Evolutionary conservation across 257 asterid genomes (phyloP), one percentile per base, ranked within the genome.

Genomic region (Osmanthus fragrans): DNA sequence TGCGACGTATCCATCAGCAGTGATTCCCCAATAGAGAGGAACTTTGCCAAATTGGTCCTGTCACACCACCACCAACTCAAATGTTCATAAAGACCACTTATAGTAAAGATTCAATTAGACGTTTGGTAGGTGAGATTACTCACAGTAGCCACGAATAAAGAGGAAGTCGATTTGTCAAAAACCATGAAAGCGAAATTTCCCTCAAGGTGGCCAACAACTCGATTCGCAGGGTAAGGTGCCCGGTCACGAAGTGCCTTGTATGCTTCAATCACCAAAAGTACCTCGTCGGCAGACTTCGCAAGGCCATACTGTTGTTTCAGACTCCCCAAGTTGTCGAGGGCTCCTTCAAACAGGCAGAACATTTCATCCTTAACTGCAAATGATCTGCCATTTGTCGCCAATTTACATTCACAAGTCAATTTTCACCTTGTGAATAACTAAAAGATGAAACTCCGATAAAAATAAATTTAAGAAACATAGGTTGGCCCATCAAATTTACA

Each of bases 1-100:
- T 36, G 99, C 98, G 3, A 93, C 97, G 13, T 86, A 86, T 13
- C 99, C 99, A 76, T 96, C 99, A 86, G 99, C 99, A 81, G 99
- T 96, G 87, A 96, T 96, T 84, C 99, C 99, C 99, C 99, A 96
- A 63, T 96, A 93, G 5, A 96, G 85, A 84, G 99, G 97, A 80
- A 96, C 98, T 91, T 93, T 96, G 67, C 92, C 97, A 66, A 84
- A 30, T 93, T 92, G 97, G 85, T 96, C 99, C 99, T 96, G 89
- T 86, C 83, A 75, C 76, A 68, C 45, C 74, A 78, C 78, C 83
- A 80, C 84, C 87, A 76, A 84, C 80, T 72, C 76, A 51, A 47
- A 64, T 75, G 77, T 77, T 36, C 9, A 71, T 73, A 25, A 66
- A 70, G 32, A 40, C 60, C 23, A 80, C 66, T 37, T 15, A 78